Evolutionary conservation across 2,329 filamentous ascomycete genomes (phyloP), one percentile per base, ranked within the genome.

Genomic region (Ophiostoma novo-ulmi): DNA sequence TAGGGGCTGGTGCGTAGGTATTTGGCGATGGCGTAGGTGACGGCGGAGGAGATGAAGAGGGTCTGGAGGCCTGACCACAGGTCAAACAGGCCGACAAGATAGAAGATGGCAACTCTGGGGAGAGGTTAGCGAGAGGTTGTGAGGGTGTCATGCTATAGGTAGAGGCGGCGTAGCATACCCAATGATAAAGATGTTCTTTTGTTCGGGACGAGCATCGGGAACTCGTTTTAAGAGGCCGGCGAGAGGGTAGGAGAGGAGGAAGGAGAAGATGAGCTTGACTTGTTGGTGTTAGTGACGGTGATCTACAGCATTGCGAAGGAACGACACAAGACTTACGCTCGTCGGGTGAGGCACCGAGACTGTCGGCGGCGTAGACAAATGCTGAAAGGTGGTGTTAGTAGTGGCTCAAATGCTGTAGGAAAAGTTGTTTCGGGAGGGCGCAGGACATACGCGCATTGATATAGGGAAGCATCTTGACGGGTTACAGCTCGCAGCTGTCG

Each of bases 211-310:
- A 67, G 87, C 82, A 81, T 99, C 95, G 41, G 95, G 94, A 26
- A 99, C 85, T 69, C 95, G 88, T 80, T 99, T 99, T 10, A 99
- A 85, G 36, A 97, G 79, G 35, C 86, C 95, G 67, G 95, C 93
- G 70, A 99, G 85, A 2, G 95, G 95, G 78, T 97, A 99, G 13
- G 95, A 98, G 55, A 97, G 80, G 67, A 99, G 84, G 79, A 98
- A 97, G 7, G 92, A 93, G 78, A 89, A 89, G 76, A 97, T 90
- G 75, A 98, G 90, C 80, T 99, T 99, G 75, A 99, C 94, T 97
- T 36, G 36, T 8, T 14, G 48, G 11, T 41, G 67, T 68, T 66
- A 65, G 52, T 38, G 26, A 20, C 7, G 26, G 20, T 6, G 48
- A 22, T 2, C 66, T 41, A 44, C 38, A 41, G 41, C 14, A 26